phyloP scores from a whole-genome alignment of 345 rosid species.

The Citrus australasica region DNA sequence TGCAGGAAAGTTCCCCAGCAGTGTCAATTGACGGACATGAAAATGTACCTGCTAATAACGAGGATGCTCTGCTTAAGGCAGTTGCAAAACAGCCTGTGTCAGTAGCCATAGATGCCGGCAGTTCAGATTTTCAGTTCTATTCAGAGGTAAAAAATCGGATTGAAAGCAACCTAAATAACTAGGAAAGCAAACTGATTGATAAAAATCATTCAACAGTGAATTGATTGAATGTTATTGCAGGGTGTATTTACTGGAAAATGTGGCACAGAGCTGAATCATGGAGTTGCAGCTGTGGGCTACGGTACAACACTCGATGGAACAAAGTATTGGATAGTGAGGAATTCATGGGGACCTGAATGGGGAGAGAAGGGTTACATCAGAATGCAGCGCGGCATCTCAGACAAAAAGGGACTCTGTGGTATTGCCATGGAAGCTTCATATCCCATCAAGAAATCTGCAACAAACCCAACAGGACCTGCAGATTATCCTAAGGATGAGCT shows the following conservation, averaged over 20 bases:
- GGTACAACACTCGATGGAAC: slow-evolving; percentile 69
- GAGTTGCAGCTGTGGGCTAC: slow-evolving; percentile 66
- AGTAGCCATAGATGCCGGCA: slow-evolving; percentile 72
- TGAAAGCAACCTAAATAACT: background rate
- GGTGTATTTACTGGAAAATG: slow-evolving; percentile 65
- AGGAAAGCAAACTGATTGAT: background rate
- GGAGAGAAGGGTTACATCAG: slow-evolving; percentile 73
- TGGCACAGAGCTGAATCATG: slow-evolving; percentile 64
- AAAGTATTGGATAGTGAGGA: slow-evolving; percentile 71
- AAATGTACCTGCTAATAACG: slow-evolving; percentile 56
- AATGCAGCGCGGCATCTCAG: slow-evolving; percentile 45
- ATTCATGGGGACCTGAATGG: slow-evolving; percentile 81
- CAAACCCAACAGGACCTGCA: slow-evolving; percentile 34
- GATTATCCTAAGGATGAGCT: slow-evolving; percentile 58
- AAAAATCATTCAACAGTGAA: background rate
- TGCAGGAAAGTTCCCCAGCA: slow-evolving; percentile 35
- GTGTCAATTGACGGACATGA: slow-evolving; percentile 69
- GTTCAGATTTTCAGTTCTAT: slow-evolving; percentile 78
- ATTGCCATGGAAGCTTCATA: slow-evolving; percentile 77
- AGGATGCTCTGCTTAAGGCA: slow-evolving; percentile 59
- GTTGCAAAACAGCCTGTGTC: slow-evolving; percentile 65
- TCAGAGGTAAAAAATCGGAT: slow-evolving; percentile 46
- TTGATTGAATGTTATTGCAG: slow-evolving; percentile 24
- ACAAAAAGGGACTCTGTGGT: slow-evolving; percentile 55
- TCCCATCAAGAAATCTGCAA: slow-evolving; percentile 52